These are phyloP conservation scores for Metschnikowia orientalis DNA, from an alignment of 805 yeast genomes.

Conservation along the genomic window DNA sequence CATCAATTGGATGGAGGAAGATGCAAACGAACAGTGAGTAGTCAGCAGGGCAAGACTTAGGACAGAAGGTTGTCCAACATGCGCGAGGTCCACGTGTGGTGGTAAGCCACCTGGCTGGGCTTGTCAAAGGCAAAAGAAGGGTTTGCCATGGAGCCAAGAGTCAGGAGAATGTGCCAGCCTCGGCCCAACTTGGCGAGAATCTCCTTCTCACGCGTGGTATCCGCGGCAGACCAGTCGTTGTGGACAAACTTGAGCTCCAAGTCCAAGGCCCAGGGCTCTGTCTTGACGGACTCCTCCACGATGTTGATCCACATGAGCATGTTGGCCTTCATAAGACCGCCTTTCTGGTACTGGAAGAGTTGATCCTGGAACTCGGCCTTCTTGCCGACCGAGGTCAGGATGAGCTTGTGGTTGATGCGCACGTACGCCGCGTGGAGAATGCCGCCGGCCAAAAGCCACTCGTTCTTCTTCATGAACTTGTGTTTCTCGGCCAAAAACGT, in stretches of 20 bases:
- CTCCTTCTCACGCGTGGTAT: conserved; percentile 23
- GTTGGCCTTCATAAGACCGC: conserved; percentile 46
- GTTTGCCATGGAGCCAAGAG: conserved; percentile 33
- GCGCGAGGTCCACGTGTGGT: conserved; percentile 28
- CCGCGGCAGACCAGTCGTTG: conserved; percentile 24
- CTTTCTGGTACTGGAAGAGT: conserved; percentile 51
- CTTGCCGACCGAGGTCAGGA: conserved; percentile 46
- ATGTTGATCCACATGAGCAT: conserved; percentile 50
- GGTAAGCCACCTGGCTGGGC: conserved; percentile 28
- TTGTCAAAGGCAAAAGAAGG: conserved; percentile 29
- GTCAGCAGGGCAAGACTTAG: too few species aligned
- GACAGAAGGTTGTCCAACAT: conserved; percentile 11
- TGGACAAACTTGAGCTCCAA: conserved; percentile 44
- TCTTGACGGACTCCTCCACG: conserved; percentile 50
- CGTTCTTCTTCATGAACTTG: conserved; percentile 49
- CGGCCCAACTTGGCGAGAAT: conserved; percentile 27
- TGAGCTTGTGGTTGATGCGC: conserved; percentile 46
- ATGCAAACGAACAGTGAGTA: too few species aligned
- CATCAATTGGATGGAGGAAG: too few species aligned
- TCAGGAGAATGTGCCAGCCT: conserved; percentile 28
- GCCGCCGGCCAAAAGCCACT: conserved; percentile 71
- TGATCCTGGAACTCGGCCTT: conserved; percentile 46
- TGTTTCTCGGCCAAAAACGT: conserved; percentile 48
- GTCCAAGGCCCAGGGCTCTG: conserved; percentile 59
- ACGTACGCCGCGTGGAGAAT: conserved; percentile 55